These are phyloP conservation scores for Xylariaceae sp. DNA, from an alignment of 2,329 filamentous ascomycete species.

Conservation along the genomic window DNA sequence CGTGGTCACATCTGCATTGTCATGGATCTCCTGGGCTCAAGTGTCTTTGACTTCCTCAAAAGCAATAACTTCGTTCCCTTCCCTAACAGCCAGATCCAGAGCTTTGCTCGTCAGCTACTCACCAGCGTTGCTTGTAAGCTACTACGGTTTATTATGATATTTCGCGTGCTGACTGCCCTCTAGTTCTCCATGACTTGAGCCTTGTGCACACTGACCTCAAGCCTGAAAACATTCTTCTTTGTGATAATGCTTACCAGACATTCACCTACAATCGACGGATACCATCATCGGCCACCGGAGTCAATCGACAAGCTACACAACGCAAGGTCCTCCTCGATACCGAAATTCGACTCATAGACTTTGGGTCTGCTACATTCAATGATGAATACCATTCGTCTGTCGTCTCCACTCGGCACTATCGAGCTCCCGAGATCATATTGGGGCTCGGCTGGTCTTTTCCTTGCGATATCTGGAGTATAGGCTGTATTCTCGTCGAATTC, in stretches of 20 bases:
- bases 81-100: slow-evolving; percentile 97
- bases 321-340: slow-evolving; percentile 63
- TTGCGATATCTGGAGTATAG: slow-evolving; percentile 72
- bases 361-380: slow-evolving; percentile 68
- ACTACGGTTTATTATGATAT: not conserved
- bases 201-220: slow-evolving; percentile 87
- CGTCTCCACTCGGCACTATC: slow-evolving; percentile 66
- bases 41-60: slow-evolving; percentile 97
- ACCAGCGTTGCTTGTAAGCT: slow-evolving; percentile 95
- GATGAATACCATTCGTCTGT: slow-evolving; percentile 71
- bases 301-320: slow-evolving; percentile 59
- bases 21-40: slow-evolving; percentile 79
- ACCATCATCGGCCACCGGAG: slow-evolving; percentile 60
- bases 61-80: slow-evolving; percentile 94
- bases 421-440: slow-evolving; percentile 67
- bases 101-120: slow-evolving; percentile 89
- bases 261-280: slow-evolving; percentile 69
- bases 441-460: slow-evolving; percentile 68
- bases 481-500: slow-evolving; percentile 68
- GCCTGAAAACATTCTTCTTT: slow-evolving; percentile 66
- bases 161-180: slow-evolving; percentile 20
- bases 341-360: slow-evolving; percentile 67
- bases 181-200: slow-evolving; percentile 93
- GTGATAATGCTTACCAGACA: slow-evolving; percentile 62
- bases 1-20: slow-evolving; percentile 91